Conservation (phyloP, 345 rosid genomes). For the Melaleuca alternifolia region DNA sequence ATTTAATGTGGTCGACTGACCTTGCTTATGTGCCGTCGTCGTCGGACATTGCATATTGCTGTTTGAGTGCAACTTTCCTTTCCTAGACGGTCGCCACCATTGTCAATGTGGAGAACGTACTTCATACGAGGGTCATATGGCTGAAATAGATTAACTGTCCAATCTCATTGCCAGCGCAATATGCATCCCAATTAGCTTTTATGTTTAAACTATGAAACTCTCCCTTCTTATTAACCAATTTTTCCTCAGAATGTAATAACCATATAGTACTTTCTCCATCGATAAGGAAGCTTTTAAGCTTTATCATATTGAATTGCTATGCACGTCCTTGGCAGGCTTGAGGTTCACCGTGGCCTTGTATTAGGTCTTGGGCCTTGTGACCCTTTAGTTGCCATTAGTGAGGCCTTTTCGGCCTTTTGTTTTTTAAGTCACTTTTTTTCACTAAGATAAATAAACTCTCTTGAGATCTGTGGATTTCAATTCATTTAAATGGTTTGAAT, state of each 20-base stretch:
- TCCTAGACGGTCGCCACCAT: neutral
- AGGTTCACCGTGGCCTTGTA: neutral
- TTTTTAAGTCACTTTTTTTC: neutral
- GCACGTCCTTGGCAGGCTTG: neutral
- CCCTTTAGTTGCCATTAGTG: neutral
- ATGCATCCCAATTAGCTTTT: neutral
- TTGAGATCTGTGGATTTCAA: neutral
- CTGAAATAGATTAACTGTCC: neutral
- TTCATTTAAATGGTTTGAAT: neutral
- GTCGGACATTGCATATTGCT: neutral
- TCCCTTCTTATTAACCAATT: neutral
- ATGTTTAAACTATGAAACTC: neutral
- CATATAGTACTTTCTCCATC: neutral
- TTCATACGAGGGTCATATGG: neutral
- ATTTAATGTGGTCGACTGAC: neutral
- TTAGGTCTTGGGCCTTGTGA: neutral
- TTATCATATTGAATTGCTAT: neutral
- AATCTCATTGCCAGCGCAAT: neutral
- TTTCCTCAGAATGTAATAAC: neutral
- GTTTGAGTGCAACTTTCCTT: neutral
- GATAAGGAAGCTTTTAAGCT: neutral
- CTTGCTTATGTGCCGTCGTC: neutral
- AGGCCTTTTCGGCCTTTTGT: neutral
- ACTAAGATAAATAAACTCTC: no score
- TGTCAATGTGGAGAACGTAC: neutral